Percentiles rank a stretch among this genome's conserved stretches.
Evolutionary conservation across 2,329 filamentous ascomycete genomes (phyloP).

Genomic region (Dryadomyces sulphureus): DNA sequence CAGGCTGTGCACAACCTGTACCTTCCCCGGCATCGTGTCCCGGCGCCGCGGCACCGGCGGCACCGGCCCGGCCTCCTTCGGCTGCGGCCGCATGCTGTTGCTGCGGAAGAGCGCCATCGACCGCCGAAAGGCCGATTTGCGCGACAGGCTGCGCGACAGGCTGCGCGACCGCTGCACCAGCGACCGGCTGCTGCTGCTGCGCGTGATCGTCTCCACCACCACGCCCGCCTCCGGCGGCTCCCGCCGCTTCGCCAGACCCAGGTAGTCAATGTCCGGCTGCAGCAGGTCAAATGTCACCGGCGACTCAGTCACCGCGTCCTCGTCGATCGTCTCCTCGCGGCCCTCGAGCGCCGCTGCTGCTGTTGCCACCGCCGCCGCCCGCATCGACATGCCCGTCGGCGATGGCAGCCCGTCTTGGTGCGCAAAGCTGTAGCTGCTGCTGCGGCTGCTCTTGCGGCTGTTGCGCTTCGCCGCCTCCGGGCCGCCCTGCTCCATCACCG

Average conservation of each 20-base stretch:
- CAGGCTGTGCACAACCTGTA: neutral
- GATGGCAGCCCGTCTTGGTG: no score
- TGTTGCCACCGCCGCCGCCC: neutral
- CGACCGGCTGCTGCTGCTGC: neutral
- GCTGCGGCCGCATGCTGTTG: neutral
- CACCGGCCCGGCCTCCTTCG: neutral
- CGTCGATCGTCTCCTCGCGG: neutral
- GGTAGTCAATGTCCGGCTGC: slow-evolving; percentile 42
- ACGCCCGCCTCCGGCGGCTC: slow-evolving; percentile 4
- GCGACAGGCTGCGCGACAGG: slow-evolving; percentile 18
- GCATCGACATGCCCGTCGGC: no score
- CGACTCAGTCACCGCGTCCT: neutral
- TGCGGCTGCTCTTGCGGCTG: neutral
- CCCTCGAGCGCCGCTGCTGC: neutral
- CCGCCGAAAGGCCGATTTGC: slow-evolving; percentile 17
- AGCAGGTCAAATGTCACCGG: slow-evolving; percentile 26
- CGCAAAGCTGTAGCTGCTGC: neutral
- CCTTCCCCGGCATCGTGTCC: neutral
- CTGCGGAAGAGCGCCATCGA: slow-evolving; percentile 19
- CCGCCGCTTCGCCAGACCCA: slow-evolving; percentile 25
- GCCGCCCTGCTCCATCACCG: no score
- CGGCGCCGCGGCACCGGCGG: neutral
- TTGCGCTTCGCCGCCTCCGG: neutral
- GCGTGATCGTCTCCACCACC: slow-evolving; percentile 5
- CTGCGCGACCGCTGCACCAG: slow-evolving; percentile 13